Conservation (phyloP, 2,329 filamentous ascomycete species). For the Calonectria hongkongensis region DNA sequence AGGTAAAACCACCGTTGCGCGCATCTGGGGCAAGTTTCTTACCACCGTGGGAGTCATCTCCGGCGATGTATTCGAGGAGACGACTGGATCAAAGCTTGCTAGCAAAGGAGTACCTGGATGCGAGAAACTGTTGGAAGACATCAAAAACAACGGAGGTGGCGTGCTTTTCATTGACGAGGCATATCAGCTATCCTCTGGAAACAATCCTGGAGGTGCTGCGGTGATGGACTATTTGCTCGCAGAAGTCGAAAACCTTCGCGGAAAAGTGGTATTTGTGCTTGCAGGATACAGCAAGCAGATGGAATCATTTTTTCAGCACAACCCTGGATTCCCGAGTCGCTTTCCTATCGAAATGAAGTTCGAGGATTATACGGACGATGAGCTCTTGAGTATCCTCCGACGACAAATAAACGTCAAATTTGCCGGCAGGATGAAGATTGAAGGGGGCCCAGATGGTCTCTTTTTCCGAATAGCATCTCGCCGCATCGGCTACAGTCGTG, state of each 20-base stretch:
- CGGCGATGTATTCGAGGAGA: conserved; percentile 77
- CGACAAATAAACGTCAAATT: conserved; percentile 74
- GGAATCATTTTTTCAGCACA: conserved; percentile 85
- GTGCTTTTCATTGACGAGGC: conserved; percentile 87
- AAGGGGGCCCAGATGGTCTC: conserved; percentile 75
- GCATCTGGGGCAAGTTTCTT: conserved; percentile 81
- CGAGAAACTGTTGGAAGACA: conserved; percentile 67
- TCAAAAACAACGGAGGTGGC: conserved; percentile 78
- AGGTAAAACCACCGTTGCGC: conserved; percentile 84
- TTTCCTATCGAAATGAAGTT: conserved; percentile 81
- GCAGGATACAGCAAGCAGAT: conserved; percentile 85
- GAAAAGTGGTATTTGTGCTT: conserved; percentile 82
- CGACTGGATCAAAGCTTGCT: conserved; percentile 80
- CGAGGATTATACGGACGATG: conserved; percentile 79
- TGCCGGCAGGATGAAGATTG: conserved; percentile 72
- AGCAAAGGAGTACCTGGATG: conserved; percentile 76
- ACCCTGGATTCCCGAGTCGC: conserved; percentile 81
- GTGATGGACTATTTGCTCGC: conserved; percentile 83
- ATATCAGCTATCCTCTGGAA: conserved; percentile 80
- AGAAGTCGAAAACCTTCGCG: conserved; percentile 82
- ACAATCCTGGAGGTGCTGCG: conserved; percentile 73
- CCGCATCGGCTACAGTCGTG: conserved; percentile 77
- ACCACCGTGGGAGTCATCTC: conserved; percentile 77
- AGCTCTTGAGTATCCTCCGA: conserved; percentile 78
- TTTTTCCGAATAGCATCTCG: conserved; percentile 78